A percentile compares a stretch with the other conserved stretches of the same genome.
Evolutionary conservation across 2,329 filamentous ascomycete genomes (phyloP).

Genomic region (Drechslerella dactyloides): DNA sequence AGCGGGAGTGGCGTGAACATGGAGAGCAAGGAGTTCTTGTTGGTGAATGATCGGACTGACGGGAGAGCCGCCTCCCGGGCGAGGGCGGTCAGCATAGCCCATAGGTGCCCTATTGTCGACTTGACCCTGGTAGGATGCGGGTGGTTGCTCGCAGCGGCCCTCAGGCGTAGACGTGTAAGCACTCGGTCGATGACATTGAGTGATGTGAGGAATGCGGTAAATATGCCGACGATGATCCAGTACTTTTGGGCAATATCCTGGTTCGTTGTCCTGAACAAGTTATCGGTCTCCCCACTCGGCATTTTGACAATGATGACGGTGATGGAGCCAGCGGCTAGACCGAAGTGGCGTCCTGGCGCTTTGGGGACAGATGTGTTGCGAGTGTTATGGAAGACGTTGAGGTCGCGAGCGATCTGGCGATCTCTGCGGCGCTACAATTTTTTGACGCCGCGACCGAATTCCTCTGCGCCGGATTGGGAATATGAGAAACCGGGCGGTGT

Average conservation of each 20-base stretch:
- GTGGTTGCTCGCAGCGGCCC: constrained; percentile 35
- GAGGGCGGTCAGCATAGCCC: constrained; percentile 68
- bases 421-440: too few relatives aligned
- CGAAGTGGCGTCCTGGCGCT: neutral
- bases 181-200: constrained; percentile 43
- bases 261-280: constrained; percentile 45
- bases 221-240: constrained; percentile 47
- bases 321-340: neutral
- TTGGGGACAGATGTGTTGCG: constrained; percentile 6
- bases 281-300: constrained; percentile 44
- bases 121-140: constrained; percentile 63
- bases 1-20: constrained; percentile 68
- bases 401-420: neutral
- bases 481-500: neutral
- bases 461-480: too few relatives aligned
- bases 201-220: constrained; percentile 35
- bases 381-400: constrained; percentile 11
- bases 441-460: too few relatives aligned
- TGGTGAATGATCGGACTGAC: constrained; percentile 63
- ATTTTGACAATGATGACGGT: constrained; percentile 30
- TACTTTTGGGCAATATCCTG: constrained; percentile 33
- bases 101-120: constrained; percentile 61
- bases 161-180: constrained; percentile 28
- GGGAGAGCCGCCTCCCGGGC: constrained; percentile 65
- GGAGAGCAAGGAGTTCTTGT: constrained; percentile 59